Conservation (phyloP, 73 alveolate genomes). For the Blepharisma stoltei region DNA sequence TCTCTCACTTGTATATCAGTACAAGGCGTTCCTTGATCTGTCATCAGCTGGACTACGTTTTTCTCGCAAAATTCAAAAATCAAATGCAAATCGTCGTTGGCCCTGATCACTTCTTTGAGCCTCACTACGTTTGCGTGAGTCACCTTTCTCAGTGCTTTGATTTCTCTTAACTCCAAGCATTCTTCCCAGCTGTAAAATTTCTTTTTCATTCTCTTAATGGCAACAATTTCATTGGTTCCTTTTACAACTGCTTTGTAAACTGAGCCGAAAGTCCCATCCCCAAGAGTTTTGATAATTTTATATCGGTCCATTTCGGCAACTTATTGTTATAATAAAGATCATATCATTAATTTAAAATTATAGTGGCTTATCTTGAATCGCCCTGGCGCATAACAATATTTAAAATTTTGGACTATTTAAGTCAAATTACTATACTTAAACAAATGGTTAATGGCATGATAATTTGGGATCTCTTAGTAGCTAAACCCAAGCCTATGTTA, state of each 20-base stretch:
- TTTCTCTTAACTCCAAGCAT: constrained; percentile 89
- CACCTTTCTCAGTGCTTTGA: constrained; percentile 84
- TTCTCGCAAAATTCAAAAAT: constrained; percentile 89
- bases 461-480: no score
- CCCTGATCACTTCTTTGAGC: constrained; percentile 86
- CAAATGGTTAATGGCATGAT: no score
- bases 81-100: constrained; percentile 83
- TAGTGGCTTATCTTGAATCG: no score
- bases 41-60: constrained; percentile 62
- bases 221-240: constrained; percentile 87
- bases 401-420: no score
- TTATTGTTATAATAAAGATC: no score
- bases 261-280: constrained; percentile 95
- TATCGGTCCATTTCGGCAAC: constrained; percentile 71
- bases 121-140: constrained; percentile 92
- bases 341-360: no score
- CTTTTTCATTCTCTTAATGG: constrained; percentile 91
- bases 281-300: constrained; percentile 76
- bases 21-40: constrained; percentile 52
- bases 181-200: constrained; percentile 93
- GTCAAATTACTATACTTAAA: no score
- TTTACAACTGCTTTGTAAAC: constrained; percentile 73
- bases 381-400: no score
- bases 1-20: constrained; percentile 81
- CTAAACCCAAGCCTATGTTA: no score